A percentile compares a stretch with the other conserved stretches of the same genome.
phyloP scores from a whole-genome alignment of 2,329 filamentous ascomycete genomes.

The Penicillium sp. region DNA sequence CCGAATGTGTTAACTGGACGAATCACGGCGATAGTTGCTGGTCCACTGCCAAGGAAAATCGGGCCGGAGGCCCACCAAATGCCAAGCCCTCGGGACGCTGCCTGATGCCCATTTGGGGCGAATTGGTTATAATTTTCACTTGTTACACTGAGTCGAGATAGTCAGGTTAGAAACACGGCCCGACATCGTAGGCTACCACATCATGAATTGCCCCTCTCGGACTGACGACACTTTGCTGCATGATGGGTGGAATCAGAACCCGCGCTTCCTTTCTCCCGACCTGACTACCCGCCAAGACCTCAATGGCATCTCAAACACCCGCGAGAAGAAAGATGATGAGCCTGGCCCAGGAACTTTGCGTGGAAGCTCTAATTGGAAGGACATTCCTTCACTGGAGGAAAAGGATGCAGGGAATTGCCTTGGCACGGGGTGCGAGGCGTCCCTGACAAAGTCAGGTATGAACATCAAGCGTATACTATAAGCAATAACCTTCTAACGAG shows the following conservation, averaged over 20 bases:
- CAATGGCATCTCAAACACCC: constrained; percentile 48
- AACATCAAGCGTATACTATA: not conserved
- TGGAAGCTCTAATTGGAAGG: constrained; percentile 5
- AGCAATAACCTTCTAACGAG: not conserved
- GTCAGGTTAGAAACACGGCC: not conserved
- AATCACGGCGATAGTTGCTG: constrained; percentile 1
- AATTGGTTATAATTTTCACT: not conserved
- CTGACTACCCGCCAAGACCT: constrained; percentile 49
- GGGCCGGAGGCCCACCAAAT: constrained; percentile 4
- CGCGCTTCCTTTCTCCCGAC: constrained; percentile 42
- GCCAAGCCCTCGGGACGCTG: constrained; percentile 11
- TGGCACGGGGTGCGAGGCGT: constrained; percentile 12
- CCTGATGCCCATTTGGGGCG: not conserved
- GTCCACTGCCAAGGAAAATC: constrained; percentile 10
- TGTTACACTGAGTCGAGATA: not conserved
- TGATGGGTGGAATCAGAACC: constrained; percentile 49
- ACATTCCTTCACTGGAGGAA: not conserved
- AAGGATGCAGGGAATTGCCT: constrained; percentile 6
- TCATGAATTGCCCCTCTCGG: constrained; percentile 50
- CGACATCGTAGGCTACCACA: not conserved
- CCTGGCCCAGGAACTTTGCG: not conserved
- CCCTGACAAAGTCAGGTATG: constrained; percentile 27
- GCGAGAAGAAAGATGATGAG: constrained; percentile 30
- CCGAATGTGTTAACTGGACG: not conserved
- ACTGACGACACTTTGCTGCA: constrained; percentile 44